Base-by-base conservation (phyloP, 192 early-diverging fungal species). In the Hyaloraphidium curvatum region DNA sequence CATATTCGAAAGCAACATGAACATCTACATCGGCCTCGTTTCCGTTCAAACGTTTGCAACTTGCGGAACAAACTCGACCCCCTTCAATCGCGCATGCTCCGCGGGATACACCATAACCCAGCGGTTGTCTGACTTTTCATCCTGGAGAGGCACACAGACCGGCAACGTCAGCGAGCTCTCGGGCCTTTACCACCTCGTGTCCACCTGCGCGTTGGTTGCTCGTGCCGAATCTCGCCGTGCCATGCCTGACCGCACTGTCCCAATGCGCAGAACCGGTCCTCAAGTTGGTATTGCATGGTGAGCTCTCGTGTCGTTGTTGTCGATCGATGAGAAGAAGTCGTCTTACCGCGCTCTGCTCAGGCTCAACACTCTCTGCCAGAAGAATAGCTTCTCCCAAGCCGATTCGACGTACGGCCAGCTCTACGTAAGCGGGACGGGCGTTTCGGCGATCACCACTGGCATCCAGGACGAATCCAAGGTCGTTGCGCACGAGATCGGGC, bases 361-460 rank as follows among this genome's bases (percentile, higher is more conserved):
- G 43, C 43, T 48, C 7, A 48, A 48, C 43, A 48, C 43, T 9
- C 19, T 48, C 4, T 48, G 43, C 43, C 43, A 48, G 23, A 48
- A 48, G 19, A 25, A 4, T 7, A 7, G 17, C 19, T 48, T 48
- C 23, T 48, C 43, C 9, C 43, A 48, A 25, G 25, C 43, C 23
- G 43, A 48, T 19, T 22, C 17, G 17, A 48, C 43, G 23, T 48
- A 48, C 25, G 43, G 43, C 7, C 14, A 48, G 23, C 43, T 48
- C 7, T 48, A 48, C 25, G 43, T 48, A 9, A 48, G 25, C 25
- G 43, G 43, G 9, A 22, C 17, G 14, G 43, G 43, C 14, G 43
- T 48, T 5, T 22, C 17, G 7, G 5, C 43, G 5, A 48, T 48
- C 23, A 14, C 43, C 4, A 14, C 43, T 22, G 25, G 25, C 19